A percentile compares a stretch with the other conserved stretches of the same genome.
phyloP scores from a whole-genome alignment of 2,329 filamentous ascomycete species.

The Cordyceps javanica region DNA sequence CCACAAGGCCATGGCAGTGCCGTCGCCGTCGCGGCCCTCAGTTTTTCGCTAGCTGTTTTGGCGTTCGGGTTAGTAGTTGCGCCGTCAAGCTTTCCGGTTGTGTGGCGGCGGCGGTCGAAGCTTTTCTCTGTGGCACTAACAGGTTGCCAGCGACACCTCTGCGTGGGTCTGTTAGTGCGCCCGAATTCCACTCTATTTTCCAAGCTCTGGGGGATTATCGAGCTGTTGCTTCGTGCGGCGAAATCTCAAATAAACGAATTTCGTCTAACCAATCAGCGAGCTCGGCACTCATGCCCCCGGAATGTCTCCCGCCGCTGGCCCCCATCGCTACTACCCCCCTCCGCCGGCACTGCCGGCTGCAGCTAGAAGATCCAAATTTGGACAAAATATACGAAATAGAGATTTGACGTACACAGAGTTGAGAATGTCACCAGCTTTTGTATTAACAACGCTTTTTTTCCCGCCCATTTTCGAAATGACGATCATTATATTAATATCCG shows the following conservation, averaged over 20 bases:
- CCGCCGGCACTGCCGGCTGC: slow-evolving; percentile 1
- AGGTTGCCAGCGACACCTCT: neutral
- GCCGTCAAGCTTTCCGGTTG: neutral
- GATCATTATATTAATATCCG: neutral
- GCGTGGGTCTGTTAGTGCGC: neutral
- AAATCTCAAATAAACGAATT: slow-evolving; percentile 1
- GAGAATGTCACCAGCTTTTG: neutral
- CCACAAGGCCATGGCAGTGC: neutral
- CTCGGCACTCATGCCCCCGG: too few relatives aligned
- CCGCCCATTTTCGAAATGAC: neutral
- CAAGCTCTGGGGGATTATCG: neutral
- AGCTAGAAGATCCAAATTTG: slow-evolving; percentile 5
- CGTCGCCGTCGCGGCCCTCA: too few relatives aligned
- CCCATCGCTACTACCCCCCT: neutral
- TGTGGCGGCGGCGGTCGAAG: neutral
- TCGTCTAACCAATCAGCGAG: neutral
- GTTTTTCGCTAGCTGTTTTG: too few relatives aligned
- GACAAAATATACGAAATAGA: neutral
- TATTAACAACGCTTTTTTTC: neutral
- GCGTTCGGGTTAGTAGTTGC: slow-evolving; percentile 7
- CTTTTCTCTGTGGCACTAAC: neutral
- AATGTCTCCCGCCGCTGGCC: neutral
- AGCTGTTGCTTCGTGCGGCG: neutral
- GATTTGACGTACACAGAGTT: neutral
- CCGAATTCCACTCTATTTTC: too few relatives aligned